A percentile compares a stretch with the other conserved stretches of the same genome.
Evolutionary conservation across 2,329 filamentous ascomycete species (phyloP).

Genomic region (Clonostachys solani): DNA sequence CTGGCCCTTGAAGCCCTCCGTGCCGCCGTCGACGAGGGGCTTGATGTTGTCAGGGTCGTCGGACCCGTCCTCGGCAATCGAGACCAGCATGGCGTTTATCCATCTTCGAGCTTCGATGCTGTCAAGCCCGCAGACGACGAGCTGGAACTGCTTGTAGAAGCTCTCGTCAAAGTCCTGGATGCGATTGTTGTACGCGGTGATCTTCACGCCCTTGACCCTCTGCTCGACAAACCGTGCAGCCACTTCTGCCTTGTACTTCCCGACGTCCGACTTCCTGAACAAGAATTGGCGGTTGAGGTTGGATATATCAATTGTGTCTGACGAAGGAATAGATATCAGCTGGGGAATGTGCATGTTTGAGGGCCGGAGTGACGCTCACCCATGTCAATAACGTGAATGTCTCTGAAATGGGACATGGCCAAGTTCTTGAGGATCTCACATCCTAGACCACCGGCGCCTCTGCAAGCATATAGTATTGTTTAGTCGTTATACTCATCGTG

Average conservation of each 20-base stretch:
- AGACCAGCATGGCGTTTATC: slow-evolving; percentile 93
- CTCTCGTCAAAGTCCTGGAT: slow-evolving; percentile 96
- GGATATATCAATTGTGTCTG: slow-evolving; percentile 96
- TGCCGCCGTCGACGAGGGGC: slow-evolving; percentile 93
- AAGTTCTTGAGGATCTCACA: slow-evolving; percentile 97
- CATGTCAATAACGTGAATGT: slow-evolving; percentile 99
- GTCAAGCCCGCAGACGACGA: slow-evolving; percentile 91
- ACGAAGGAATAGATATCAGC: slow-evolving; percentile 3
- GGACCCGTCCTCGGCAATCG: slow-evolving; percentile 69
- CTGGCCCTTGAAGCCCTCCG: slow-evolving; percentile 98
- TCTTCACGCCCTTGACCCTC: slow-evolving; percentile 84
- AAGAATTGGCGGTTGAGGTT: slow-evolving; percentile 98
- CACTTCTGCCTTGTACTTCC: slow-evolving; percentile 89
- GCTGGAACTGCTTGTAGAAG: slow-evolving; percentile 96
- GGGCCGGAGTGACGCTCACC: slow-evolving; percentile 40
- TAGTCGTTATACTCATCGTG: neutral
- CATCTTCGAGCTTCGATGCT: slow-evolving; percentile 96
- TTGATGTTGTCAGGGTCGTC: slow-evolving; percentile 83
- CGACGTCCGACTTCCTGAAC: slow-evolving; percentile 87
- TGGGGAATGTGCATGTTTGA: neutral
- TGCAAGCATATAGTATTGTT: slow-evolving; percentile 25
- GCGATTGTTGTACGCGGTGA: slow-evolving; percentile 88
- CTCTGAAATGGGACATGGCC: slow-evolving; percentile 89
- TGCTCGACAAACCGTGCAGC: slow-evolving; percentile 88
- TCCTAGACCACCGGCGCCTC: slow-evolving; percentile 88